Evolutionary conservation across 2,329 filamentous ascomycete species (phyloP).

Genomic region (Ophiobolus disseminans): DNA sequence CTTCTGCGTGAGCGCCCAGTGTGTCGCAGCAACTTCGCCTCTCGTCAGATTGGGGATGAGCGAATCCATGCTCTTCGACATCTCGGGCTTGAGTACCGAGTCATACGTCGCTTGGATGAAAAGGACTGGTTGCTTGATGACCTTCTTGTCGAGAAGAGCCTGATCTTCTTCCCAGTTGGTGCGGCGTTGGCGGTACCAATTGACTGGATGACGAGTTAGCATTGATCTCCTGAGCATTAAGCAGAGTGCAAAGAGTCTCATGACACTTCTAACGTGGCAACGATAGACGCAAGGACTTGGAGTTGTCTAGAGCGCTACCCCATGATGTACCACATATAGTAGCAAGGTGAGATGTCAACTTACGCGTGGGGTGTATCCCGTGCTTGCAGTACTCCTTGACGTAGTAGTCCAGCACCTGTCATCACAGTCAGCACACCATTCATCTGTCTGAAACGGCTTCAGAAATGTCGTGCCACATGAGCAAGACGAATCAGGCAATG

Average conservation of each 20-base stretch:
- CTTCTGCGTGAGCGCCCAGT: conserved; percentile 85
- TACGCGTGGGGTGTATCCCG: conserved; percentile 76
- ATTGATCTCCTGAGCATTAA: too few species aligned
- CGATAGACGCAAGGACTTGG: too few species aligned
- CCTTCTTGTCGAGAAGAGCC: conserved; percentile 39
- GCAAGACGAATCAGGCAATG: conserved; percentile 8
- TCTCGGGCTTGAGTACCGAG: conserved; percentile 71
- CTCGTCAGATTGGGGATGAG: conserved; percentile 70
- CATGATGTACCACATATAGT: neutral
- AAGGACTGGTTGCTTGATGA: conserved; percentile 63
- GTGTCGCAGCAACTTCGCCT: conserved; percentile 71
- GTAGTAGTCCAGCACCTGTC: conserved; percentile 71
- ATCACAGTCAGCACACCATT: conserved; percentile 55
- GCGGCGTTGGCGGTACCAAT: conserved; percentile 83
- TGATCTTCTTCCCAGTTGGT: conserved; percentile 80
- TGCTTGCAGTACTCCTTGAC: conserved; percentile 72
- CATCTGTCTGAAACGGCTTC: conserved; percentile 12
- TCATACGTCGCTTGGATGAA: conserved; percentile 79
- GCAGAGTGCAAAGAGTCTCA: too few species aligned
- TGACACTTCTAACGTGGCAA: too few species aligned
- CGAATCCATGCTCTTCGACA: conserved; percentile 75
- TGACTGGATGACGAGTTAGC: conserved; percentile 57
- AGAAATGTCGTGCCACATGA: neutral
- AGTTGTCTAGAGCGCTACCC: too few species aligned
- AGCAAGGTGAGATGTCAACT: conserved; percentile 24